These are phyloP conservation scores for Anthracocystis walkeri DNA, from an alignment of 1,284 basidiomycete genomes.

Conservation along the genomic window DNA sequence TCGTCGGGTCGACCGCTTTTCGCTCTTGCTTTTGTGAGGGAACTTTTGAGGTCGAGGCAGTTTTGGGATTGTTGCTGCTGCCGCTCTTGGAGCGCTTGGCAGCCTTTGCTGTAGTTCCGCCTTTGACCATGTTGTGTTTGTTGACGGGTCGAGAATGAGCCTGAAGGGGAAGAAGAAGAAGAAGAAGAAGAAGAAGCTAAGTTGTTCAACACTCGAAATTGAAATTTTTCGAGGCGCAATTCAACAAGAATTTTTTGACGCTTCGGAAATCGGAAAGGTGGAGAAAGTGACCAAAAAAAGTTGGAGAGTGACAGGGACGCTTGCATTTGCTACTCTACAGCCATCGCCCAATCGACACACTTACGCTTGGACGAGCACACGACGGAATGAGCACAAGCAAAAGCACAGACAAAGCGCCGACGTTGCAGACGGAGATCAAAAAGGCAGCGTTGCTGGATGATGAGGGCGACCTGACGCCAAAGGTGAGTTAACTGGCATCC, in stretches of 20 bases:
- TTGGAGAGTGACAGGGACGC: background rate
- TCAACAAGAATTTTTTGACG: conserved; percentile 18
- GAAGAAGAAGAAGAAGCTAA: background rate
- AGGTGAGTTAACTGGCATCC: conserved; percentile 17
- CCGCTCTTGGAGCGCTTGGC: conserved; percentile 18
- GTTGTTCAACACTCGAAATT: conserved; percentile 3
- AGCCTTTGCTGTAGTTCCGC: background rate
- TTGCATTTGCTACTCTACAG: background rate
- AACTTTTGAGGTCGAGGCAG: conserved; percentile 13
- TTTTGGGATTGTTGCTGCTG: background rate
- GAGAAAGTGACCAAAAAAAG: conserved; percentile 10
- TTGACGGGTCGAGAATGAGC: background rate
- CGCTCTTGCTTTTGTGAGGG: conserved; percentile 16
- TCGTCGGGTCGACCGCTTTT: conserved; percentile 33
- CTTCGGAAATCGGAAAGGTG: conserved; percentile 43
- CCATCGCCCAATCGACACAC: too few species aligned
- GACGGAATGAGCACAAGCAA: conserved; percentile 11
- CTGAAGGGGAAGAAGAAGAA: background rate
- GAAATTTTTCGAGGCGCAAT: conserved; percentile 12
- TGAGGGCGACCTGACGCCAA: conserved; percentile 40
- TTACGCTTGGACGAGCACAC: too few species aligned
- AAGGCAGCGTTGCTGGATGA: conserved; percentile 43
- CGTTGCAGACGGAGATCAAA: background rate
- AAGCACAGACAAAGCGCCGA: background rate
- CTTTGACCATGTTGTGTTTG: conserved; percentile 29